Percentiles rank a stretch among this genome's conserved stretches.
These are phyloP conservation scores for Conoideocrella luteorostrata DNA, from an alignment of 2,329 filamentous ascomycete species.

Conservation along the genomic window DNA sequence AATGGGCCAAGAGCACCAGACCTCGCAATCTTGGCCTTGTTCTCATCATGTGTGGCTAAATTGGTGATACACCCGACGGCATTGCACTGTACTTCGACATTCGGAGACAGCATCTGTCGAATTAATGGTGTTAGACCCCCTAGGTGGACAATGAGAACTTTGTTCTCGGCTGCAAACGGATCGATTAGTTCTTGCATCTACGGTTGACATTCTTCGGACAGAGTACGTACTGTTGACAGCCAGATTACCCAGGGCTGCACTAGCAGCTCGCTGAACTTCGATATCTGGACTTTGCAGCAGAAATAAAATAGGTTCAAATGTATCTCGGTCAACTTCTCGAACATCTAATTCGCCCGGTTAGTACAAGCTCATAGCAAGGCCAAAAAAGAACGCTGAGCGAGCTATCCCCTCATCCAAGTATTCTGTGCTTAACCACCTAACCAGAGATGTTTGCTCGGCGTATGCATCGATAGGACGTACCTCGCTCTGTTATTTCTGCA, in stretches of 20 bases:
- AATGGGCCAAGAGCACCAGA: constrained; percentile 88
- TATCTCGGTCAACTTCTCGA: constrained; percentile 88
- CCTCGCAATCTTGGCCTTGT: constrained; percentile 96
- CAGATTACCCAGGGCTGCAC: constrained; percentile 89
- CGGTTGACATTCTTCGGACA: not conserved
- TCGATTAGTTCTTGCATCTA: constrained; percentile 31
- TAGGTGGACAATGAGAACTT: constrained; percentile 89
- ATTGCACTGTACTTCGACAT: constrained; percentile 98
- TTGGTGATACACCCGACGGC: constrained; percentile 99
- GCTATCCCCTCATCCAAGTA: too few relatives aligned
- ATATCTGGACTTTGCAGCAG: constrained; percentile 92
- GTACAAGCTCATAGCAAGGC: constrained; percentile 5
- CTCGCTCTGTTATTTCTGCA: constrained; percentile 97
- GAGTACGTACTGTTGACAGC: constrained; percentile 80
- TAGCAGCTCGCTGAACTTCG: constrained; percentile 93
- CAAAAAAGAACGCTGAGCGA: too few relatives aligned
- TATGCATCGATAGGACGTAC: constrained; percentile 45
- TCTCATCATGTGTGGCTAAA: constrained; percentile 94
- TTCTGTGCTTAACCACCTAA: too few relatives aligned
- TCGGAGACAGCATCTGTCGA: constrained; percentile 95
- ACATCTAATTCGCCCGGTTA: constrained; percentile 60
- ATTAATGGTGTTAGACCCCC: constrained; percentile 88
- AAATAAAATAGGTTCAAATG: constrained; percentile 91
- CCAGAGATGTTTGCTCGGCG: too few relatives aligned
- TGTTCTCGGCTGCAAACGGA: constrained; percentile 76